phyloP scores from a whole-genome alignment of 352 stramenopile species.

The Phytophthora fragariaefolia region DNA sequence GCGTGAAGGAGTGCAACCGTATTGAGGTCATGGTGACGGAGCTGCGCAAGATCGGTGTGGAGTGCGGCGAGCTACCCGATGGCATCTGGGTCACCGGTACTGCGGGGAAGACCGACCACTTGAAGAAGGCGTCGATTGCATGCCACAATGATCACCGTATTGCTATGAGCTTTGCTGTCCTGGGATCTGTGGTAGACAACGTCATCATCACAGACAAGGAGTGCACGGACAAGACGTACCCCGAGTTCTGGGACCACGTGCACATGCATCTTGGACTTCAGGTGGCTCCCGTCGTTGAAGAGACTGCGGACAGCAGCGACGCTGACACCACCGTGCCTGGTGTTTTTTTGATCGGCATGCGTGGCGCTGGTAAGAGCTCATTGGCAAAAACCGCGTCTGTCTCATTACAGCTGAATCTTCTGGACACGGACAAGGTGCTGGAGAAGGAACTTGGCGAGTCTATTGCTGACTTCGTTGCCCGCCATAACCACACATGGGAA shows the following conservation, averaged over 20 bases:
- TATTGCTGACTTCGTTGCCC: slow-evolving; percentile 75
- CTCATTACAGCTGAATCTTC: slow-evolving; percentile 57
- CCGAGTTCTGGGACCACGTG: slow-evolving; percentile 94
- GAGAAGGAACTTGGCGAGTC: slow-evolving; percentile 68
- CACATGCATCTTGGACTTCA: slow-evolving; percentile 67
- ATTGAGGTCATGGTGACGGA: slow-evolving; percentile 98
- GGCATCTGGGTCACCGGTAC: slow-evolving; percentile 83
- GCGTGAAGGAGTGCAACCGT: slow-evolving; percentile 98
- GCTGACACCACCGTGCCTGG: slow-evolving; percentile 36
- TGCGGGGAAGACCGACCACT: slow-evolving; percentile 50
- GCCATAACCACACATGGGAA: slow-evolving; percentile 69
- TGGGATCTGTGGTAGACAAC: slow-evolving; percentile 89
- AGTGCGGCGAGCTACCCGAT: slow-evolving; percentile 74
- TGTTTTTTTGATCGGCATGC: slow-evolving; percentile 90
- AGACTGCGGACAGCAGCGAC: slow-evolving; percentile 18
- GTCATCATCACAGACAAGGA: slow-evolving; percentile 97
- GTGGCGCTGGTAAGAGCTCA: slow-evolving; percentile 86
- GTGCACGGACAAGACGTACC: slow-evolving; percentile 98
- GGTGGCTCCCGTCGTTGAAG: slow-evolving; percentile 53
- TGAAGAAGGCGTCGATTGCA: slow-evolving; percentile 70
- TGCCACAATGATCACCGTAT: slow-evolving; percentile 99
- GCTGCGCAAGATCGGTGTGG: slow-evolving; percentile 94
- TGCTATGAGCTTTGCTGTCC: slow-evolving; percentile 98
- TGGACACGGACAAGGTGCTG: slow-evolving; percentile 85
- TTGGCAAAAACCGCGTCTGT: slow-evolving; percentile 60